Evolutionary conservation across 1,284 basidiomycete species (phyloP), one percentile per base, ranked within the genome.

Genomic region (Heterobasidion irregulare): DNA sequence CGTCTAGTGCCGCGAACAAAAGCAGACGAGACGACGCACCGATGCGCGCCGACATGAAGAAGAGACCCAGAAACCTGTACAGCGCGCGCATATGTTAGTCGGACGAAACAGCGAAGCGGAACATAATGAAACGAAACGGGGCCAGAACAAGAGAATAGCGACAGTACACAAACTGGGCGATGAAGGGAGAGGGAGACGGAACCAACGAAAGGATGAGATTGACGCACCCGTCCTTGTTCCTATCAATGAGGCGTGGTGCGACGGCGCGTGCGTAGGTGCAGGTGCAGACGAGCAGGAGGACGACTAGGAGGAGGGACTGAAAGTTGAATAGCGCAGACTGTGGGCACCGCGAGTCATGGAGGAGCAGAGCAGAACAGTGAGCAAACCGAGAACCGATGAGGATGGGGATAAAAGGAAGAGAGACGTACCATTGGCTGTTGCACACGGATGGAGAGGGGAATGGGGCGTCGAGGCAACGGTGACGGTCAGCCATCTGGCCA

Each of bases 251-350:
- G 26, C 89, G 80, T 5, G 96, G 96, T 5, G 92, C 88, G 2
- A 93, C 86, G 0, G 92, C 88, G 54, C 96, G 85, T 15, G 96
- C 80, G 68, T 99, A 99, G 2, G 97, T 96, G 77, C 94, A 98
- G 47, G 96, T 98, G 75, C 97, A 99, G 59, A 98, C 94, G 67
- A 91, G 77, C 53, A 99, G 83, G 15, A 99, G 80, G 59, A 98
- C 86, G 67, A 97, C 94, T 63, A 97, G 84, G 12, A 99, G 80
- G 16, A 99, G 81, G 0, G 94, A 95, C 71, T 96, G 89, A 68
- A 99, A 99, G 75, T 98, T 96, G 84, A 99, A 98, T 41, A 99
- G 79, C 7, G 97, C 96, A 48, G 95, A 96, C 95, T 98, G 50
- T 13, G 13, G 43, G 38, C n/a, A 10, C 12, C 12, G 2, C 38